Base-by-base conservation (phyloP, 208 protist genomes). In the Wallacemonas sp. region DNA sequence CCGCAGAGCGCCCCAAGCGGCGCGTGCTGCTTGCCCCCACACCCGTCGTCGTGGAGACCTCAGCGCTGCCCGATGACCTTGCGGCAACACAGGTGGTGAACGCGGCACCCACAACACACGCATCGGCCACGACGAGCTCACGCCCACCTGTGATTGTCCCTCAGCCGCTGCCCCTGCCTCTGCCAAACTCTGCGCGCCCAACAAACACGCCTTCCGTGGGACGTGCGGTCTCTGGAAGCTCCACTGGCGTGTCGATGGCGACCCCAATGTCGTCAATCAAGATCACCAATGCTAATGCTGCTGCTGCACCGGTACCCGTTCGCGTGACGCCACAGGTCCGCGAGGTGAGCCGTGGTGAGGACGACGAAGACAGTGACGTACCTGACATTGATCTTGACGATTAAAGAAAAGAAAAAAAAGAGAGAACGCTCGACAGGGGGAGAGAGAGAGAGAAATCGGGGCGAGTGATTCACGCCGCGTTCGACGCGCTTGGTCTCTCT, bases 351-450 rank as follows among this genome's bases (percentile, higher is more conserved):
- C 36, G 36, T 41, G 6, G 36, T 14, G 56, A 61, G n/a, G 66
- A 62, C 1, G 66, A 72, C 12, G 59, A 77, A 19, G 67, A 83
- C 8, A 73, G 80, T 28, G 75, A 73, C 17, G 81, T 90, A 30
- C 83, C 83, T 0, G 79, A 90, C 12, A 80, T 90, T 60, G 79
- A 78, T 45, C 70, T 90, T 49, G 79, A 90, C 19, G 83, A 90
- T 60, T 80, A 55, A 4, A 19, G 39, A 51, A n/a, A 33, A 59
- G 26, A 24, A 44, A 33, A n/a, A 44, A 58, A 60, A 1, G 49
- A 38, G 36, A 51, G 3, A n/a, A n/a, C n/a, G n/a, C n/a, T n/a
- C n/a, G n/a, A n/a, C n/a, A n/a, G n/a, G n/a, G n/a, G n/a, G n/a
- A n/a, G n/a, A n/a, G n/a, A n/a, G n/a, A n/a, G n/a, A n/a, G n/a